These are phyloP conservation scores for Ceratobasidium sp. DNA, from an alignment of 1,284 basidiomycete genomes.

Conservation along the genomic window DNA sequence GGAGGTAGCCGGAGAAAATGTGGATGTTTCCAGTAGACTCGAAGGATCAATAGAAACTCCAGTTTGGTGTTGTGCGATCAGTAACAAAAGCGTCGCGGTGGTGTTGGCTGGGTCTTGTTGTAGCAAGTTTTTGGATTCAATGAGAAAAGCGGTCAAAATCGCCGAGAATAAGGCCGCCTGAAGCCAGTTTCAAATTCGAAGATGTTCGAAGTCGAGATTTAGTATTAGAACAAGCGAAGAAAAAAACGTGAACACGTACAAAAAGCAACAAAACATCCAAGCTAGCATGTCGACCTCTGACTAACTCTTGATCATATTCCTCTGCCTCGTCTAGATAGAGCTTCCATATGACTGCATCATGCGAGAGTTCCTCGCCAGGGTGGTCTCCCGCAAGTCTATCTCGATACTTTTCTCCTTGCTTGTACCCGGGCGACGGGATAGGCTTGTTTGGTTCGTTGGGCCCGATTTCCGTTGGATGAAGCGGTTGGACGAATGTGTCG, in stretches of 20 bases:
- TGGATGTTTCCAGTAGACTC: background rate
- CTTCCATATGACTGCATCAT: slow-evolving; percentile 39
- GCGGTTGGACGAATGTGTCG: slow-evolving; percentile 17
- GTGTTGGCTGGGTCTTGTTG: slow-evolving; percentile 29
- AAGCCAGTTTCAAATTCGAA: no score
- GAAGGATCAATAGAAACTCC: background rate
- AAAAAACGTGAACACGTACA: background rate
- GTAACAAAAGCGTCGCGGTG: slow-evolving; percentile 23
- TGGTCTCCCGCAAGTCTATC: slow-evolving; percentile 16
- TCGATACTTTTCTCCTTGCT: slow-evolving; percentile 13
- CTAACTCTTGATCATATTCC: slow-evolving; percentile 42
- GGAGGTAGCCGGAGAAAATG: slow-evolving; percentile 17
- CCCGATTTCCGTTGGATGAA: background rate
- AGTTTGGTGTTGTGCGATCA: slow-evolving; percentile 39
- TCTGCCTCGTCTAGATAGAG: slow-evolving; percentile 31
- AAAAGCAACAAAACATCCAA: slow-evolving; percentile 38
- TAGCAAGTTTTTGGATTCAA: slow-evolving; percentile 33
- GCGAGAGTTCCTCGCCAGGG: slow-evolving; percentile 15
- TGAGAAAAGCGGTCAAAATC: slow-evolving; percentile 40
- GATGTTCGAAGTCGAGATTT: no score
- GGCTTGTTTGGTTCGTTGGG: background rate
- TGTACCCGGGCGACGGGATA: slow-evolving; percentile 4
- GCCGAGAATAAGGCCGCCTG: slow-evolving; percentile 45
- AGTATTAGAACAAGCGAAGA: background rate
- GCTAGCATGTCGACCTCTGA: slow-evolving; percentile 35